phyloP scores from a whole-genome alignment of 805 yeast genomes.

The Monosporozyma servazzii region DNA sequence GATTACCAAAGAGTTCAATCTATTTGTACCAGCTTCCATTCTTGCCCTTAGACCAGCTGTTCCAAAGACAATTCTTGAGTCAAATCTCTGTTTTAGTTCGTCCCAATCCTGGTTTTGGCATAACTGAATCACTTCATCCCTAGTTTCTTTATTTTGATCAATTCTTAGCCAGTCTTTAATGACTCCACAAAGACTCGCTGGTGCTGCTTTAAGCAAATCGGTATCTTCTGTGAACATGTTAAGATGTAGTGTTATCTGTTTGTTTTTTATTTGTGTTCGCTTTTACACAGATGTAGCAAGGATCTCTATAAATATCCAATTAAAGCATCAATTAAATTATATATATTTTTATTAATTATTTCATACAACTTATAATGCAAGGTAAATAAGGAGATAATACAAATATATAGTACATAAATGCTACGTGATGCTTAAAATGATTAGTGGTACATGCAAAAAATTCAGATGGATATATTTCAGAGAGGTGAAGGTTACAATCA shows the following conservation, averaged over 20 bases:
- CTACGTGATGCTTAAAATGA: neutral
- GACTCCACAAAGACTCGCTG: constrained; percentile 5
- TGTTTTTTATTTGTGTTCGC: neutral
- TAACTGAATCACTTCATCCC: constrained; percentile 45
- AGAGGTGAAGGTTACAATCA: neutral
- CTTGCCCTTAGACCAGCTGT: constrained; percentile 85
- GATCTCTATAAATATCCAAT: neutral
- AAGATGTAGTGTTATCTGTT: neutral
- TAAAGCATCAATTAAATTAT: neutral
- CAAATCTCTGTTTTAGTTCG: constrained; percentile 44
- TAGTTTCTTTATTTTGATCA: constrained; percentile 37
- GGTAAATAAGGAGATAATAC: neutral
- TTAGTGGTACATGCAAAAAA: neutral
- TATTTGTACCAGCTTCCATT: constrained; percentile 85
- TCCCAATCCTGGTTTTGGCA: constrained; percentile 31
- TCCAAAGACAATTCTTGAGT: constrained; percentile 68
- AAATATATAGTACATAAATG: neutral
- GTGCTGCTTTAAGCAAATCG: neutral
- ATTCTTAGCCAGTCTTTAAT: constrained; percentile 23
- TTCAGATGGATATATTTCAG: neutral
- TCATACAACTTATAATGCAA: neutral
- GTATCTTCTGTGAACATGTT: neutral
- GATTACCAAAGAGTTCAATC: constrained; percentile 84
- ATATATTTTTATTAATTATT: neutral
- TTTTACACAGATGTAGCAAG: neutral